Conservation (phyloP, 768 basidiomycete genomes). For the Antrodiella citrinella region DNA sequence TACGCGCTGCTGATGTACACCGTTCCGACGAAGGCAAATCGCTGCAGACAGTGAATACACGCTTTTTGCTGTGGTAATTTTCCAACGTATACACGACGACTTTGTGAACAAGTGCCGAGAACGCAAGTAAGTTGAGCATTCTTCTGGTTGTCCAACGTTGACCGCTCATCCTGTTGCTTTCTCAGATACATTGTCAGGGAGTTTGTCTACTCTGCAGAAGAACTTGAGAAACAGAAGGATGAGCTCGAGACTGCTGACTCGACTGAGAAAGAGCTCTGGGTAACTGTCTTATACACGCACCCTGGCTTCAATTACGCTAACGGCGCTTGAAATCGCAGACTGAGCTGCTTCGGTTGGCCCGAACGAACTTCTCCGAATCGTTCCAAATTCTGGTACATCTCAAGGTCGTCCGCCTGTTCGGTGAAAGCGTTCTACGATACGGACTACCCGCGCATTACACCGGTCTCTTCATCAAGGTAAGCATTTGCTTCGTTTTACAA, state of each 20-base stretch:
- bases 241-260: conserved; percentile 73
- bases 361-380: conserved; percentile 96
- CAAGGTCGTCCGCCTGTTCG: conserved; percentile 84
- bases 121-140: conserved; percentile 81
- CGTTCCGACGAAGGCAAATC: conserved; percentile 43
- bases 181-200: conserved; percentile 89
- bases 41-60: conserved; percentile 84
- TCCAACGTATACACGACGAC: conserved; percentile 86
- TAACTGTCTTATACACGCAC: conserved; percentile 32
- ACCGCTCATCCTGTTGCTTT: conserved; percentile 1
- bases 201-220: conserved; percentile 81
- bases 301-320: background rate
- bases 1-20: conserved; percentile 4
- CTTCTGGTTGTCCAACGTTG: background rate
- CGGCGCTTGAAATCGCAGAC: conserved; percentile 42
- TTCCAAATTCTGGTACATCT: conserved; percentile 92
- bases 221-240: conserved; percentile 69
- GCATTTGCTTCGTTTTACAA: conserved; percentile 9
- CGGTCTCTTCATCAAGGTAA: conserved; percentile 74
- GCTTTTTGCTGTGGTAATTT: conserved; percentile 80
- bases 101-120: conserved; percentile 93
- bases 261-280: conserved; percentile 97
- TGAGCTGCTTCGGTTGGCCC: conserved; percentile 80
- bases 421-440: conserved; percentile 93
- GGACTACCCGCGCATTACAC: conserved; percentile 90